Evolutionary conservation across 2,329 filamentous ascomycete genomes (phyloP), one percentile per base, ranked within the genome.

Genomic region (Botryotinia globosa): DNA sequence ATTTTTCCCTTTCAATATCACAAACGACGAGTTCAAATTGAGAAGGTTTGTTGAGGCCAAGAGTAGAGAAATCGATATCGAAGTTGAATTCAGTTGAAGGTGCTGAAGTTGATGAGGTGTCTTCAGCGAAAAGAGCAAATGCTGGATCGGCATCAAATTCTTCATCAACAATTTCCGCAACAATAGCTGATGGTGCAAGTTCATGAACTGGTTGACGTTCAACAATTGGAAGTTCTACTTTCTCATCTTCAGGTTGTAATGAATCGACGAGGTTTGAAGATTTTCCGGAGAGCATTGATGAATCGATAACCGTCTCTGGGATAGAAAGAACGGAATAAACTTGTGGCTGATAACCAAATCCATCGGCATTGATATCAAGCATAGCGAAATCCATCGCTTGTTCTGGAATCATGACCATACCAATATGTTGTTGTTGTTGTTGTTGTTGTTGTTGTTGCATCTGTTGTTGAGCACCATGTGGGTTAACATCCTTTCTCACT

Each of bases 351-450:
- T 88, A 90, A 81, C 85, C 85, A 81, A 86, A 90, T 62, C 80
- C 84, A 71, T 83, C 81, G 70, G 83, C 81, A 78, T 87, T 87
- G 63, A 94, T 81, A 78, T 88, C 87, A 78, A 96, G 86, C 83
- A 91, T 88, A 71, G 90, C 89, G 78, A 94, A 90, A 79, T 97
- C 92, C 82, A 94, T 85, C 69, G 84, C 86, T 77, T 92, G 90
- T 82, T 97, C 94, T 1, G 94, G 93, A 64, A 97, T 89, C 87
- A 94, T 92, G 73, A 92, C 89, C 87, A 97, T 92, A 79, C 90
- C 90, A 76, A 94, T 91, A 80, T 92, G 87, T 77, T 88, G 86
- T 69, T 51, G 37, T 39, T 39, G 34, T 34, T 92, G 87, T 77
- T 88, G 86, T 69, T 51, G 37, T 39, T 39, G 34, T 37, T 37